Percentiles rank a stretch among this genome's conserved stretches.
Conservation (phyloP, 495 filamentous ascomycete genomes). For the Trichoderma gamsii region DNA sequence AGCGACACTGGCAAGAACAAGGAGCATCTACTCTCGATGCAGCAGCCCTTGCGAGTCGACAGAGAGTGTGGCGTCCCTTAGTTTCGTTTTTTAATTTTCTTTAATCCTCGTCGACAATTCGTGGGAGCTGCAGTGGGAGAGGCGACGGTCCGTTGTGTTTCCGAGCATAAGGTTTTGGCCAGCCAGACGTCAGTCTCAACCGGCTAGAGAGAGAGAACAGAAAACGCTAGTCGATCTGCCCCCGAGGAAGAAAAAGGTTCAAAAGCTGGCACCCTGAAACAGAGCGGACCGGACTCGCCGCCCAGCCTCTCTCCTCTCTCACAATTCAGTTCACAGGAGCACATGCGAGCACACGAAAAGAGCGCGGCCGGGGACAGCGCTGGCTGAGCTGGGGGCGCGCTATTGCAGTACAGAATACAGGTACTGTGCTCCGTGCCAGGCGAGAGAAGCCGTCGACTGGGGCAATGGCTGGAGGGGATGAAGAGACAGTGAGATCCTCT, state of each 20-base stretch:
- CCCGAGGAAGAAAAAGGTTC: conserved; percentile 4
- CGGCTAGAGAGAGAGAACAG: not conserved
- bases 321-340: not conserved
- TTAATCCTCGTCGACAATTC: not conserved
- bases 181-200: not conserved
- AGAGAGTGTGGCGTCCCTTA: not conserved
- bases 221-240: not conserved
- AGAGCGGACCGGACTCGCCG: not conserved
- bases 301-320: conserved; percentile 1
- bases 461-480: not conserved
- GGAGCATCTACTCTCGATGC: not conserved
- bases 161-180: not conserved
- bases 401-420: not conserved
- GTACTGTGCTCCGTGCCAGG: not conserved
- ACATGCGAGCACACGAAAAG: not conserved
- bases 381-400: not conserved
- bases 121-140: not conserved
- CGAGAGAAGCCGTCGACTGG: not conserved
- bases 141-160: not conserved
- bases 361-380: not conserved
- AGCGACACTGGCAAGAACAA: not conserved
- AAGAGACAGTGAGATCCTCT: not conserved
- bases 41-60: not conserved
- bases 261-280: conserved; percentile 10
- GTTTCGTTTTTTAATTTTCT: not conserved